Evolutionary conservation across 2,329 filamentous ascomycete genomes (phyloP), one percentile per base, ranked within the genome.

Genomic region (Colletotrichum chrysophilum): DNA sequence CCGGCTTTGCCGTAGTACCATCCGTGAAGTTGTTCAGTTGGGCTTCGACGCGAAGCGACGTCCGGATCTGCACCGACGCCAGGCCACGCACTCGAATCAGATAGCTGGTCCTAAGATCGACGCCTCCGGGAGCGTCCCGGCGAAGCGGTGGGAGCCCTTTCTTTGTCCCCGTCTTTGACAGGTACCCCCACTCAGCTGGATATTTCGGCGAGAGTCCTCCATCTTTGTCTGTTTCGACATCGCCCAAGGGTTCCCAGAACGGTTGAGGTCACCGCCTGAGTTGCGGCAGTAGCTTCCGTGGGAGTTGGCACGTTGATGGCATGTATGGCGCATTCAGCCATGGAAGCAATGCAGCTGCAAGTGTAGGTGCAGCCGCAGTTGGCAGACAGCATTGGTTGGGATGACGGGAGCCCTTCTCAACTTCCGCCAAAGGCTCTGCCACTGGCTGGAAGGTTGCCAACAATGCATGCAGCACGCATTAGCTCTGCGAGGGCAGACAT

Each of bases 381-480:
- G 64, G 28, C 70, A 52, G 30, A 55, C 26, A 24, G 43, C 52
- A 30, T 36, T 58, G 66, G 18, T 58, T 48, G 38, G 26, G 24
- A 74, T n/a, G 26, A 34, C 58, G 34, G 66, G 9, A n/a, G 6
- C 13, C 24, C 24, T 30, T 26, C 38, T 14, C 71, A 21, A 30
- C 26, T 43, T 24, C 18, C 38, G 70, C 14, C 58, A 70, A 32
- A 16, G 16, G 26, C 48, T 38, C 21, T 66, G 28, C 56, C 18
- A 60, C 26, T 24, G 56, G 56, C 28, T 60, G 56, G 58, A 65
- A 14, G 43, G 34, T 56, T 71, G 70, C 66, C 61, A 34, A 48
- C 43, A 61, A 52, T 76, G 70, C 70, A 69, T 64, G 34, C 12
- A 32, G 58, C 74, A 69, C 64, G 70, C 70, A 32, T 69, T 76